Evolutionary conservation across 352 stramenopile species (phyloP), one percentile per base, ranked within the genome.

Genomic region (Globisporangium cylindrosporum): DNA sequence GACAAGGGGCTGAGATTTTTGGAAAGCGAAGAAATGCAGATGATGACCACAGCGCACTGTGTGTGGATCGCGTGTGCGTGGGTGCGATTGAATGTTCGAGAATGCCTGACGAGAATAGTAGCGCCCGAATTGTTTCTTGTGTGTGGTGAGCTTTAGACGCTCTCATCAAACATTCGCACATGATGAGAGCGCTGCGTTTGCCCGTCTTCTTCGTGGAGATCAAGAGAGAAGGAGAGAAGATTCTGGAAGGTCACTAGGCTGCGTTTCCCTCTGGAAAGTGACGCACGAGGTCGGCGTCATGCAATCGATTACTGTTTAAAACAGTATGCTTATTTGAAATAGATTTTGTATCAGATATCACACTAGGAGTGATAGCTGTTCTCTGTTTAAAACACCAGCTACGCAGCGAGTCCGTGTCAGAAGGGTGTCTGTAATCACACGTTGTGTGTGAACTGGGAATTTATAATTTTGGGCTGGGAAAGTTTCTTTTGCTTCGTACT

Each of bases 161-260:
- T 51, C 43, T 49, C 43, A 49, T 49, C 43, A 43, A 43, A 24
- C 43, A 51, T 51, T 10, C 8, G 18, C 18, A 20, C 15, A 24
- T 22, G 43, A 51, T 51, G 18, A 51, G 43, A 51, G 43, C 43
- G 14, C 4, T 51, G 15, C 6, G 18, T 24, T 51, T 41, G 15
- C 14, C 20, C 10, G 25, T 22, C 20, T 34, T 43, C 29, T 48
- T 49, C 25, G 34, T 51, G 18, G 27, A 46, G 22, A 36, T 38
- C 46, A 6, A 58, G 46, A 64, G 29, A 59, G 58, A 64, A 56
- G 25, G 61, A 64, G 22, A 68, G 32, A 78, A 71, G 68, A 29
- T 74, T 73, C 72, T 71, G 59, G 69, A 74, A 74, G 51, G 67
- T 64, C 36, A 56, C 55, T 48, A 10, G 29, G 20, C 55, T 12